Evolutionary conservation across 208 protist species (phyloP), one percentile per base, ranked within the genome.

Genomic region (Ichthyophonus hoferi): DNA sequence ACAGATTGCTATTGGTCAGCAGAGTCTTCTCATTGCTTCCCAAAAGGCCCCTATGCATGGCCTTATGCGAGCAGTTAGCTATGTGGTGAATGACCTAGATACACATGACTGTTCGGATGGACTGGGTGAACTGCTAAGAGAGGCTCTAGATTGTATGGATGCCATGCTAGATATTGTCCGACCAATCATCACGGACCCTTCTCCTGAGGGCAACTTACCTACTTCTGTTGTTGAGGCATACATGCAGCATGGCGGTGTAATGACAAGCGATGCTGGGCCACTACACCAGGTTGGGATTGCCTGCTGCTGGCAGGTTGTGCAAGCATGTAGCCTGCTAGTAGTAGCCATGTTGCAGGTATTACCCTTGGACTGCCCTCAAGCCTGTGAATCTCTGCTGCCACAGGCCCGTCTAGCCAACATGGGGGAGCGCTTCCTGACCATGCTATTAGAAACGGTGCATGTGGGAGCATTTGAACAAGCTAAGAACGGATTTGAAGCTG

Each of bases 381-480:
- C n/a, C n/a, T n/a, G n/a, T n/a, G n/a, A n/a, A n/a, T n/a, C n/a
- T n/a, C n/a, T n/a, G n/a, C n/a, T n/a, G n/a, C n/a, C n/a, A n/a
- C n/a, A n/a, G n/a, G n/a, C n/a, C n/a, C n/a, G n/a, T n/a, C n/a
- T n/a, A n/a, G n/a, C n/a, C n/a, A n/a, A n/a, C n/a, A 14, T 85
- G 24, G 81, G 81, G 3, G 40, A 0, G 35, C n/a, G n/a, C 17
- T 85, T 58, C 40, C 24, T 85, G 24, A 31, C 24, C 31, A 14
- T 41, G 81, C 33, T 85, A 0, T n/a, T 85, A 12, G 38, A 50
- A 31, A 85, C 81, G 14, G 81, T 85, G 39, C 81, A 85, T 50
- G 81, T 85, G 81, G 81, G 81, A 42, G 81, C 81, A 12, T 85
- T 58, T 38, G 81, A 85, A 34, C 81, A 85, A 34, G 81, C 81